Base-by-base conservation (phyloP, 2,329 filamentous ascomycete species). In the Aspergillus sp. region DNA sequence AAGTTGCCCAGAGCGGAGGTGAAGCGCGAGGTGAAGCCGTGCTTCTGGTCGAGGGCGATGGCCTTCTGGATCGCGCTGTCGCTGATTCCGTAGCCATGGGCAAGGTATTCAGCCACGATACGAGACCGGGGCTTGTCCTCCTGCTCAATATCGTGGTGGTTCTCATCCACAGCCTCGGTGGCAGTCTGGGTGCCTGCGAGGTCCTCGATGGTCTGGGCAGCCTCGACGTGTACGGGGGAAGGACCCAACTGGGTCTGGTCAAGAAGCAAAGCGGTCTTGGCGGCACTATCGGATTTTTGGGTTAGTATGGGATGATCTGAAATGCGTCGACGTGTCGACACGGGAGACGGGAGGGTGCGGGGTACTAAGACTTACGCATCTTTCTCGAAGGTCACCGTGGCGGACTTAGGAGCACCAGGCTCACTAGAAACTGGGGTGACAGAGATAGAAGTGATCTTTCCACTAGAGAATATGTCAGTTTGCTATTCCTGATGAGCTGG, bases 351-450 rank as follows among this genome's bases (percentile, higher is more conserved):
- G 11, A 46, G 33, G 44, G 43, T 37, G 46, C 41, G 33, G 44
- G 40, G 43, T 40, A 37, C 51, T 57, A 13, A 11, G 13, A 56
- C 71, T 64, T 64, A 74, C 71, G 91, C 94, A 67, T 91, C 84
- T 76, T 96, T 96, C 72, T 97, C 93, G 63, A 98, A 98, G 41
- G 83, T 90, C 51, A 98, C 90, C n/a, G 85, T 87, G 45, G 93
- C 93, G 39, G 83, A 83, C 72, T 96, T 89, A 54, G 79, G 76
- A 54, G 84, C 78, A 60, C 81, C 81, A 42, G 71, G 47, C 33
- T 69, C 70, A 34, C 66, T 66, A 27, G 74, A 74, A 33, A 68
- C 74, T 40, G 83, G 71, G 27, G 82, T 88, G 61, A 96, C 79
- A 46, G 88, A 83, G 66, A 98, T 78, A 58, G 80, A 79, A 55